Evolutionary conservation across 2,329 filamentous ascomycete species (phyloP), one percentile per base, ranked within the genome.

Genomic region (Paraphoma sp.): DNA sequence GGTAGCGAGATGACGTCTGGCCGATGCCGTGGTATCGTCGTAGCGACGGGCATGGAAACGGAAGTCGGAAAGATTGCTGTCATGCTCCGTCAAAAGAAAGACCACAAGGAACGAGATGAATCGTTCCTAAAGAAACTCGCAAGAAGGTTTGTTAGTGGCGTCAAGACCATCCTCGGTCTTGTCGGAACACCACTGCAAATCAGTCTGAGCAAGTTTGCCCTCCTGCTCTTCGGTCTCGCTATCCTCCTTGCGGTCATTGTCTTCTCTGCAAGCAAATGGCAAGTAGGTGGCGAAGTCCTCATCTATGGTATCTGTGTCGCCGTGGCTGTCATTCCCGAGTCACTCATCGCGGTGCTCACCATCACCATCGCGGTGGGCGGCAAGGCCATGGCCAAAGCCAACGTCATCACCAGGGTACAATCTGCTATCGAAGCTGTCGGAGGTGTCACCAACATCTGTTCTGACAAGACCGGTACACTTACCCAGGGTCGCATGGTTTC

Each of bases 121-220:
- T 80, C 82, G 46, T 81, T 67, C 45, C 46, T 68, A 12, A 60
- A 58, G 42, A 66, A 62, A 50, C 46, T 66, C 14, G 53, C 49
- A 43, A 71, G 64, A 57, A 73, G 68, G 45, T 72, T 75, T 70
- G 65, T 68, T 48, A 76, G 57, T 45, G 78, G 65, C 55, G 64
- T 78, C 45, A 82, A 80, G 69, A 76, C 76, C 14, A 79, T 91
- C 68, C 79, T 91, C 8, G 88, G 89, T 49, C 83, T 90, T 56
- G 83, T 90, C 52, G 92, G 92, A 48, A 96, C 93, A 1, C 93
- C 93, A 0, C 81, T 97, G 45, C 92, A 96, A 78, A 88, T 89
- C 63, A 94, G 91, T 70, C 83, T 97, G 49, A 92, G 90, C 79
- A 92, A 93, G 76, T 89, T 97, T 69, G 92, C 93, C 29, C 87